Base-by-base conservation (phyloP, 2,329 filamentous ascomycete species). In the Capronia americana region DNA sequence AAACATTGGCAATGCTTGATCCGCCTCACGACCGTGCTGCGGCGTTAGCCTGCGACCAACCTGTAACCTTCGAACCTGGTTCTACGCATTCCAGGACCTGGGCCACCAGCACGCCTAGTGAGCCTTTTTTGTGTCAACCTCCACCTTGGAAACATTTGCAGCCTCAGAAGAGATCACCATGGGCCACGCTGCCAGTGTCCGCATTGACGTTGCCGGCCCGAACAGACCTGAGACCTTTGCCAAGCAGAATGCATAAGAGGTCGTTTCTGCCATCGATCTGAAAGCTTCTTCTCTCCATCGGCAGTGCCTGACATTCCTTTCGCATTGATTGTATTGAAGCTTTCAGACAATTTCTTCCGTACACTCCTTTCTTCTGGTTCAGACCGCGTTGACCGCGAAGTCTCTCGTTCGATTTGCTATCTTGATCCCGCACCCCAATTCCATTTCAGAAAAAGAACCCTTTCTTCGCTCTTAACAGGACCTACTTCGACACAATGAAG, bases 241-340 rank as follows among this genome's bases (percentile, higher is more conserved):
- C 68, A 70, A 70, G 68, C 51, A 41, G 61, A 56, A 61, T 64
- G 61, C 68, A 70, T 70, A 70, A 70, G 68, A 70, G 65, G 26
- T 64, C 53, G 38, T 53, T 61, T 54, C 34, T 67, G 60, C 57
- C 64, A 26, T 56, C 54, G 28, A 41, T 54, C 46, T 38, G 24
- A 24, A 30, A 26, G 46, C 28, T 70, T 56, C 44, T 66, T 68
- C 56, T 59, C 62, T 70, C 63, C 72, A 69, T 69, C 66, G 64
- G 64, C 62, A 68, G 66, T 72, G 65, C 66, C 67, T 66, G 66
- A 69, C 69, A 71, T 74, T 73, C 70, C 64, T 65, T 70, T 70
- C 60, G 63, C 63, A 63, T 57, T 48, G 20, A 56, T 64, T 70
- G 63, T 69, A 57, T 69, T 57, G 44, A 60, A 46, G 38, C 50